A percentile compares a stretch with the other conserved stretches of the same genome.
Conservation (phyloP, 129 eudicot species). For the Tagetes erecta region DNA sequence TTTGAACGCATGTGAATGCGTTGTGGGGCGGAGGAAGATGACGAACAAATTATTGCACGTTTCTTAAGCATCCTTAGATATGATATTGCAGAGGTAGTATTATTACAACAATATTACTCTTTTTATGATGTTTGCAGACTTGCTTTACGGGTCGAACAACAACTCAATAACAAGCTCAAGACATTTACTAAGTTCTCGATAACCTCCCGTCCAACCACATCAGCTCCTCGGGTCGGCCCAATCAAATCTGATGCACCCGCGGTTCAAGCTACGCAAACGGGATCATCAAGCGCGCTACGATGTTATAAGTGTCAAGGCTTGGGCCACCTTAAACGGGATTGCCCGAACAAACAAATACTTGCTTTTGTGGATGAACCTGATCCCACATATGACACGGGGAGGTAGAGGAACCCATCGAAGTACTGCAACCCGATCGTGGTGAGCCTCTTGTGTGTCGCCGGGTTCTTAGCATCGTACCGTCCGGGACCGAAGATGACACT, state of each 20-base stretch:
- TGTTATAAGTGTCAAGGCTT: conserved; percentile 12
- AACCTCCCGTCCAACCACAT: not conserved
- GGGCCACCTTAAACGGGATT: conserved; percentile 3
- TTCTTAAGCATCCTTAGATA: not conserved
- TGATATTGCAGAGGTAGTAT: not conserved
- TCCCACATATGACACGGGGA: not conserved
- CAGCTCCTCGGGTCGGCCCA: not conserved
- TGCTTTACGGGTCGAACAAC: conserved; percentile 12
- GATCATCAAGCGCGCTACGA: not conserved
- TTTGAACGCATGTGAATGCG: not conserved
- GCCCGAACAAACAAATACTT: conserved; percentile 9
- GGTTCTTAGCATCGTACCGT: no score
- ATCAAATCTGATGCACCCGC: not conserved
- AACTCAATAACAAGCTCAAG: not conserved
- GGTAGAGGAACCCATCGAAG: not conserved
- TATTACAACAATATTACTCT: not conserved
- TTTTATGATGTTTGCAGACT: conserved; percentile 5
- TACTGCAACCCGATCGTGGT: no score
- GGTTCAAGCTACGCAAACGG: not conserved
- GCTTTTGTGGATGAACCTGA: conserved; percentile 5
- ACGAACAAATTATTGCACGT: no score
- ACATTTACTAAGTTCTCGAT: no score
- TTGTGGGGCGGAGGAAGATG: no score
- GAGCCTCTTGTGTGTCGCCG: no score
- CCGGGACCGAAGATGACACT: no score